A percentile compares a stretch with the other conserved stretches of the same genome.
Evolutionary conservation across 2,329 filamentous ascomycete species (phyloP).

Genomic region (Aspergillus jensenii): DNA sequence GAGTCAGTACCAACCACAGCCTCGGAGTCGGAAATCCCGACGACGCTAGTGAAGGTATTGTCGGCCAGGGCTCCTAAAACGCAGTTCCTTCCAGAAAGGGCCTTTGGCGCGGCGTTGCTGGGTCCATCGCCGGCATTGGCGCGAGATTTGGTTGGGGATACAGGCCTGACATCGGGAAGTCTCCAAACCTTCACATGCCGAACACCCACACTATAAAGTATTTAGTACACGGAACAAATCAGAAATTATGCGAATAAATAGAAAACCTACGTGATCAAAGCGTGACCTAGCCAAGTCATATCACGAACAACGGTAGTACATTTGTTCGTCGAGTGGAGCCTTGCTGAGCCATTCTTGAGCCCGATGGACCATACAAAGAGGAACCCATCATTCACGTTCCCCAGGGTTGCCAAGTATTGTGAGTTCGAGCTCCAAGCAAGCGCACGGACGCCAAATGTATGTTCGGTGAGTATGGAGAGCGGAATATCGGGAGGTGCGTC

Average conservation of each 20-base stretch:
- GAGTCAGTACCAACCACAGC: slow-evolving; percentile 83
- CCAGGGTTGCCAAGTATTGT: slow-evolving; percentile 82
- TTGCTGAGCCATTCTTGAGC: slow-evolving; percentile 74
- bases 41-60: slow-evolving; percentile 77
- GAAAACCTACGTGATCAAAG: slow-evolving; percentile 66
- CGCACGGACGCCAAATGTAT: slow-evolving; percentile 83
- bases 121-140: slow-evolving; percentile 42
- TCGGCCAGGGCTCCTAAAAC: slow-evolving; percentile 80
- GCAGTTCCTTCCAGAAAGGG: slow-evolving; percentile 83
- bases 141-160: slow-evolving; percentile 65
- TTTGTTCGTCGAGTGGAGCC: slow-evolving; percentile 81
- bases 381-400: slow-evolving; percentile 87
- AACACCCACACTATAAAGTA: slow-evolving; percentile 63
- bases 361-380: slow-evolving; percentile 89
- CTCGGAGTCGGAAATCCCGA: slow-evolving; percentile 68
- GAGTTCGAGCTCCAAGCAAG: slow-evolving; percentile 89
- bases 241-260: too few relatives aligned
- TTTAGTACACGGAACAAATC: slow-evolving; percentile 10
- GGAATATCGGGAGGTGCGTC: slow-evolving; percentile 79
- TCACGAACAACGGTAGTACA: slow-evolving; percentile 83
- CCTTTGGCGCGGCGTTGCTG: slow-evolving; percentile 55
- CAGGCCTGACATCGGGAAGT: slow-evolving; percentile 64
- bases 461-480: slow-evolving; percentile 81
- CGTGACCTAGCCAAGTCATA: slow-evolving; percentile 88
- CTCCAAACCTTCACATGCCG: slow-evolving; percentile 94